Conservation (phyloP, 2,329 filamentous ascomycete genomes). For the Chaetomiaceae sp. region DNA sequence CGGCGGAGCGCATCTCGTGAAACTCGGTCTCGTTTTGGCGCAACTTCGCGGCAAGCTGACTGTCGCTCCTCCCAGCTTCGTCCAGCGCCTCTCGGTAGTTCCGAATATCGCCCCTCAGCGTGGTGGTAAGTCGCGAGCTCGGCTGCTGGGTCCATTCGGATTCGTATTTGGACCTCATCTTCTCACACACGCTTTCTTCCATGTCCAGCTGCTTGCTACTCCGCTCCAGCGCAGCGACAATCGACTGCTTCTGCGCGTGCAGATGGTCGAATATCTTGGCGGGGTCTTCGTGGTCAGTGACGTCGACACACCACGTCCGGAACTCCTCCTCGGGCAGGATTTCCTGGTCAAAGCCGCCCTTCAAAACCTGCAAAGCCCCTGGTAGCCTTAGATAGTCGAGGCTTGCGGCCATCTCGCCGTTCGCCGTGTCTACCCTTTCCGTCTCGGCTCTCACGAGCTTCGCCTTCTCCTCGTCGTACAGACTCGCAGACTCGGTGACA, state of each 20-base stretch:
- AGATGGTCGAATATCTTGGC: constrained; percentile 73
- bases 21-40: constrained; percentile 84
- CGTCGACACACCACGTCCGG: constrained; percentile 86
- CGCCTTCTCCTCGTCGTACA: constrained; percentile 98
- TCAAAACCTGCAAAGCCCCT: constrained; percentile 81
- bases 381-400: constrained; percentile 90
- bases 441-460: constrained; percentile 91
- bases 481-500: constrained; percentile 91
- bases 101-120: constrained; percentile 77
- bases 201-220: constrained; percentile 87
- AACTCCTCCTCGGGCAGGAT: constrained; percentile 87
- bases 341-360: constrained; percentile 88
- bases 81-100: constrained; percentile 86
- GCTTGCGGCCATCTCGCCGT: constrained; percentile 92
- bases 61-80: constrained; percentile 82
- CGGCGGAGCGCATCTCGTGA: constrained; percentile 89
- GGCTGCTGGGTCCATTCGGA: constrained; percentile 96
- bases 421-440: constrained; percentile 86
- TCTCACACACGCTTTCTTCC: constrained; percentile 97
- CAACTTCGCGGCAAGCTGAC: constrained; percentile 75
- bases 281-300: constrained; percentile 80
- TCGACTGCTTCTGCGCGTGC: constrained; percentile 69
- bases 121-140: constrained; percentile 82
- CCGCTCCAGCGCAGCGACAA: constrained; percentile 67
- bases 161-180: constrained; percentile 98